Evolutionary conservation across 306 rosid species (phyloP), one percentile per base, ranked within the genome.

Genomic region (Lotus japonicus): DNA sequence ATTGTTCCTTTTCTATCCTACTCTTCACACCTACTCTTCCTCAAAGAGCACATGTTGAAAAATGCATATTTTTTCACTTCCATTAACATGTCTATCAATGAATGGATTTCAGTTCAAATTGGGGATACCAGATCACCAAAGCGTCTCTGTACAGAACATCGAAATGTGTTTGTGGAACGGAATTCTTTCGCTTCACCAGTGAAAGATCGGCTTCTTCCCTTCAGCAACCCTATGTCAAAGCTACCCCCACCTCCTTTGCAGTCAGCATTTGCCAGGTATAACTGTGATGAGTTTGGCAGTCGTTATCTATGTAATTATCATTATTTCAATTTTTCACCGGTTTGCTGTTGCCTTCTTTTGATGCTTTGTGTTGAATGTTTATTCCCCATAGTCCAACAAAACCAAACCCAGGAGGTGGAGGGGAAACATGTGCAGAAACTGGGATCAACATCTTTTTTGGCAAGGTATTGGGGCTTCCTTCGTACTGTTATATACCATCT

Each of bases 351-450:
- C 31, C 26, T 41, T 26, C 35, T 13, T 58, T 44, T 59, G 39
- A 19, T 58, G 26, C 76, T 68, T 59, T 54, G 11, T 31, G 36
- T 73, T 73, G 53, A 43, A 65, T 48, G 73, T 66, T 65, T 31
- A 9, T 64, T 74, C 50, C 54, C 17, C 83, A 5, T 91, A 95
- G 99, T 77, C 99, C 97, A 72, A 95, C 99, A 44, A 85, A 96
- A 66, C 99, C 99, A 61, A 90, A 84, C 83, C 99, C 99, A 54
- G 95, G 89, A 72, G 97, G 99, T 53, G 99, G 97, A 69, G 99
- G 99, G 44, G 97, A 91, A 82, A 95, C 99, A 3, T 95, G 97
- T 77, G 99, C 99, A 66, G 99, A 95, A 83, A 95, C 97, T 41
- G 99, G 92, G 73, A 87, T 95, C 39, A 84, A 77, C 77, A 88